phyloP scores from a whole-genome alignment of 306 rosid species.

The Canavalia ensiformis region DNA sequence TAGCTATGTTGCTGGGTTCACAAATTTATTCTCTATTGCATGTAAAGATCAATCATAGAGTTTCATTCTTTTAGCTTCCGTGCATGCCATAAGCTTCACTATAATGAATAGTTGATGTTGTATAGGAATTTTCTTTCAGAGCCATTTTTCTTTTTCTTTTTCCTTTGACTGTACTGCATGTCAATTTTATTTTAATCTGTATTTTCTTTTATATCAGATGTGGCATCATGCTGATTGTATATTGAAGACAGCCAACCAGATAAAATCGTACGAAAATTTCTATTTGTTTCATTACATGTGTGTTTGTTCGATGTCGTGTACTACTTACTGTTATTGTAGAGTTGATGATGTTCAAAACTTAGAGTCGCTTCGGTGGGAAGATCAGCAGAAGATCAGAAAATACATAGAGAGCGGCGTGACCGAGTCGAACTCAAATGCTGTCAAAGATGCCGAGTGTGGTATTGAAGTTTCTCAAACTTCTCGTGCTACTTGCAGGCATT shows the following conservation, averaged over 20 bases:
- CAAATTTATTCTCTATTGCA: background rate
- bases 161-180: background rate
- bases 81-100: background rate
- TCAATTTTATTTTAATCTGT: constrained; percentile 33
- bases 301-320: background rate
- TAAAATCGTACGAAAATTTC: constrained; percentile 72
- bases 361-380: constrained; percentile 92
- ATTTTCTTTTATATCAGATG: constrained; percentile 67
- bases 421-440: constrained; percentile 36
- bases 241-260: constrained; percentile 85
- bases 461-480: constrained; percentile 85
- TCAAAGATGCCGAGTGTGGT: constrained; percentile 52
- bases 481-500: constrained; percentile 83
- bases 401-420: constrained; percentile 61
- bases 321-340: constrained; percentile 52
- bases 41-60: background rate
- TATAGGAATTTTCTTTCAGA: background rate
- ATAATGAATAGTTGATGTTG: background rate
- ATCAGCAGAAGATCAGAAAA: constrained; percentile 84
- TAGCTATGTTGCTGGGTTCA: background rate
- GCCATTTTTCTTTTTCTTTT: no score
- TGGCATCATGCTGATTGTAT: constrained; percentile 91
- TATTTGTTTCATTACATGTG: constrained; percentile 30
- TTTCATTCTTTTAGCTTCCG: background rate
- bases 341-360: constrained; percentile 89